Evolutionary conservation across 2,329 filamentous ascomycete genomes (phyloP).

Genomic region (Tolypocladium cylindrosporum): DNA sequence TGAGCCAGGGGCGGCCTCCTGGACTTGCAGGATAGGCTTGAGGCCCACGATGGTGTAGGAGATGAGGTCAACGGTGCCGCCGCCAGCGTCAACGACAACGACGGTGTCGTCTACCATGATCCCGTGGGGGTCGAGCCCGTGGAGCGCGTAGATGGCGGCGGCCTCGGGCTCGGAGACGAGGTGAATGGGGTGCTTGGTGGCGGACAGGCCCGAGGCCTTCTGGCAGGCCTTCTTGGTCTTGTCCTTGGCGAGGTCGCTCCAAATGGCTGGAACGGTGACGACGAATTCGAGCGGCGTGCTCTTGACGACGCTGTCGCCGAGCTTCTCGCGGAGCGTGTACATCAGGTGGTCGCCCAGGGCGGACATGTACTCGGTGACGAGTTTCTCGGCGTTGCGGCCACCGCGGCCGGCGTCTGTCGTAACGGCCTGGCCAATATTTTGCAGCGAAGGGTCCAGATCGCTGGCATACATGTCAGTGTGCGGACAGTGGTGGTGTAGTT

Average conservation of each 20-base stretch:
- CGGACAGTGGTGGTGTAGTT: background rate
- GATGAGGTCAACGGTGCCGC: slow-evolving; percentile 41
- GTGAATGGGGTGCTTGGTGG: slow-evolving; percentile 21
- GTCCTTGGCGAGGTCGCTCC: slow-evolving; percentile 42
- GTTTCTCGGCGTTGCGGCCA: slow-evolving; percentile 25
- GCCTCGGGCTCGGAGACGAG: slow-evolving; percentile 40
- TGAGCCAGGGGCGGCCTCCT: slow-evolving; percentile 33
- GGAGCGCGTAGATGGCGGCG: slow-evolving; percentile 35
- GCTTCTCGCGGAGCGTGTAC: slow-evolving; percentile 28
- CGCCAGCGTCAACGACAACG: slow-evolving; percentile 41
- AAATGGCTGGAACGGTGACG: slow-evolving; percentile 45
- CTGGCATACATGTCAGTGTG: slow-evolving; percentile 8
- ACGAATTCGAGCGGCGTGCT: slow-evolving; percentile 37
- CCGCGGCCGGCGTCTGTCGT: slow-evolving; percentile 14
- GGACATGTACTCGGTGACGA: slow-evolving; percentile 36
- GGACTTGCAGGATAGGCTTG: slow-evolving; percentile 31
- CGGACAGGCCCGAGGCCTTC: slow-evolving; percentile 19
- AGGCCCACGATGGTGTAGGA: slow-evolving; percentile 35
- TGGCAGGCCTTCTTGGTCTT: slow-evolving; percentile 35
- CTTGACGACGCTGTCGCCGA: slow-evolving; percentile 30
- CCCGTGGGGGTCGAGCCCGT: slow-evolving; percentile 26
- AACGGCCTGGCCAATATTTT: slow-evolving; percentile 19
- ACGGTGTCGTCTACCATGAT: slow-evolving; percentile 33
- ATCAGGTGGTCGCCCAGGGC: slow-evolving; percentile 33
- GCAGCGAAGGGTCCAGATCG: slow-evolving; percentile 26